Conservation (phyloP, 768 basidiomycete genomes). For the Rhodotorula toruloides region DNA sequence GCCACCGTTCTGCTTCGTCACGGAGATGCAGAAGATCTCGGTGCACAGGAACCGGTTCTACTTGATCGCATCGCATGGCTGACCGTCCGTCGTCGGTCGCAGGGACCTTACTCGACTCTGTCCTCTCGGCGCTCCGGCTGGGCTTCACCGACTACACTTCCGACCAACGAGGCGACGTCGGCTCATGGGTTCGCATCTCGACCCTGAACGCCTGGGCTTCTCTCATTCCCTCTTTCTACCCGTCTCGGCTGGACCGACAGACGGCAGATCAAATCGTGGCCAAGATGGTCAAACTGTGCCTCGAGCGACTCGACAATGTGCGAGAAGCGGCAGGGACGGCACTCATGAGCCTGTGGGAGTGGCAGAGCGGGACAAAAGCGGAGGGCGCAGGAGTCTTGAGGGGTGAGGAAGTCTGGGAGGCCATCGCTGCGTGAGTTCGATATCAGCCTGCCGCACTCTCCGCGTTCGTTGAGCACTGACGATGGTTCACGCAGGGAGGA, state of each 20-base stretch:
- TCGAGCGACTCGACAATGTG: conserved; percentile 86
- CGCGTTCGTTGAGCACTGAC: conserved; percentile 47
- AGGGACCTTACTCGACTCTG: conserved; percentile 11
- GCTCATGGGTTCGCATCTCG: conserved; percentile 85
- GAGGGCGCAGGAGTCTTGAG: conserved; percentile 1
- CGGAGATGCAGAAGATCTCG: no score
- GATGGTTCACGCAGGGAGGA: conserved; percentile 53
- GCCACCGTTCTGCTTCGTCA: not conserved
- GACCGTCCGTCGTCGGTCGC: no score
- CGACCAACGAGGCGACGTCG: conserved; percentile 93
- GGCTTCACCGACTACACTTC: conserved; percentile 84
- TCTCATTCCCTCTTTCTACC: conserved; percentile 56
- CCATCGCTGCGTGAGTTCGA: conserved; percentile 51
- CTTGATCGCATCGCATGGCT: no score
- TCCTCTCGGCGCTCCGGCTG: conserved; percentile 53
- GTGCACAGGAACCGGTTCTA: no score
- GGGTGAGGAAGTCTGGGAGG: conserved; percentile 44
- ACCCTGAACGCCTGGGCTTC: conserved; percentile 64
- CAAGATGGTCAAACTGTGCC: conserved; percentile 77
- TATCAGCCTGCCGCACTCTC: no score
- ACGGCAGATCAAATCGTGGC: conserved; percentile 54
- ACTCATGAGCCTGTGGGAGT: conserved; percentile 54
- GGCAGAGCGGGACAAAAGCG: conserved; percentile 10
- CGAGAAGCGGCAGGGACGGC: conserved; percentile 69
- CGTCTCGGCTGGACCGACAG: conserved; percentile 34